Evolutionary conservation across 148 eudicot genomes (phyloP).

Genomic region (Agrostemma githago): DNA sequence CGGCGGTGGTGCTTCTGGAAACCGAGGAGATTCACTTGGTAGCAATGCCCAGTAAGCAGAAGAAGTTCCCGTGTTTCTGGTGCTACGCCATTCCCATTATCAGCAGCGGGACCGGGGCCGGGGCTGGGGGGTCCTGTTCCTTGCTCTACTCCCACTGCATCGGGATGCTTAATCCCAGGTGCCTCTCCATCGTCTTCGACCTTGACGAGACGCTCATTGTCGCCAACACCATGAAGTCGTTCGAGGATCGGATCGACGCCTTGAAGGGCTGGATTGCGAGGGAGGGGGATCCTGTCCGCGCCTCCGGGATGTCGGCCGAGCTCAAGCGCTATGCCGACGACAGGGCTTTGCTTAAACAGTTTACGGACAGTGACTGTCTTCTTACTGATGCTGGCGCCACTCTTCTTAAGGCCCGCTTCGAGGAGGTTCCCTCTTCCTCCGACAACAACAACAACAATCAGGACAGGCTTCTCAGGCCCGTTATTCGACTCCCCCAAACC

Average conservation of each 20-base stretch:
- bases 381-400: slow-evolving; percentile 56
- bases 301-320: slow-evolving; percentile 73
- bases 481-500: slow-evolving; percentile 71
- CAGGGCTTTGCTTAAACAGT: slow-evolving; percentile 74
- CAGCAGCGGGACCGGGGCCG: too few species aligned
- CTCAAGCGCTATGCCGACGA: slow-evolving; percentile 70
- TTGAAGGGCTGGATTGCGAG: slow-evolving; percentile 55
- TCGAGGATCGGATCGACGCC: slow-evolving; percentile 76
- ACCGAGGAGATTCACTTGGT: slow-evolving; percentile 83
- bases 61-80: slow-evolving; percentile 96
- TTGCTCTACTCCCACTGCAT: slow-evolving; percentile 51
- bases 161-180: slow-evolving; percentile 77
- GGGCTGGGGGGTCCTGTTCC: slow-evolving; percentile 11
- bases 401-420: slow-evolving; percentile 53
- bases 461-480: slow-evolving; percentile 59
- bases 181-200: slow-evolving; percentile 68
- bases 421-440: slow-evolving; percentile 52
- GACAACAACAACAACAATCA: slow-evolving; percentile 47
- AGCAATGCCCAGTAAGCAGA: slow-evolving; percentile 91
- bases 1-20: slow-evolving; percentile 70
- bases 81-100: slow-evolving; percentile 54
- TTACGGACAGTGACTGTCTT: slow-evolving; percentile 58
- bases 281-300: slow-evolving; percentile 60
- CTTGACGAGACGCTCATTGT: slow-evolving; percentile 92
- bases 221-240: slow-evolving; percentile 88